These are phyloP conservation scores for Ormosia semicastrata DNA, from an alignment of 306 rosid species.

Conservation along the genomic window DNA sequence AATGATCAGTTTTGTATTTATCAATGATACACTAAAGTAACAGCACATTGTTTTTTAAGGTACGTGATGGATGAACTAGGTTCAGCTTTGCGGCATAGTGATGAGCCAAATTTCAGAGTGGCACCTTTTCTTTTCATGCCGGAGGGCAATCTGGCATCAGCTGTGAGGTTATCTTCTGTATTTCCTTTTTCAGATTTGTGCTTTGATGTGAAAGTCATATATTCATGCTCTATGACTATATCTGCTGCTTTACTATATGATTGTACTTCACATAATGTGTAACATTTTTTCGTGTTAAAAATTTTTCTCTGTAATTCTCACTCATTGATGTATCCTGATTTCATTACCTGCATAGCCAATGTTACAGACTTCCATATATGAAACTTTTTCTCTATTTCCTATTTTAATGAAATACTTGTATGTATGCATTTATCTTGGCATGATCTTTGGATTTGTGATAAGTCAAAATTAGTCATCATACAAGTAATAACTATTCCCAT, in stretches of 20 bases:
- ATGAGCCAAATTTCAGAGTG: conserved; percentile 84
- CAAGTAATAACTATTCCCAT: conserved; percentile 12
- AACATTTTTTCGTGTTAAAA: not conserved
- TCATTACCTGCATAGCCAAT: not conserved
- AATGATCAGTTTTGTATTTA: conserved; percentile 1
- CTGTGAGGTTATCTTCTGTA: conserved; percentile 66
- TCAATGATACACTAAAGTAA: conserved; percentile 15
- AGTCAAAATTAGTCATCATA: not conserved
- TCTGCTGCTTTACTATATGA: not conserved
- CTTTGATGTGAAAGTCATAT: conserved; percentile 19
- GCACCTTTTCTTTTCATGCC: conserved; percentile 96
- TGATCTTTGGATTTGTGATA: conserved; percentile 17
- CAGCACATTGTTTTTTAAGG: conserved; percentile 47
- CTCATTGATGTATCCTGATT: not conserved
- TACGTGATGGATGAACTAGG: conserved; percentile 96
- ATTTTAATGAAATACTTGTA: not conserved
- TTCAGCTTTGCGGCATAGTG: conserved; percentile 88
- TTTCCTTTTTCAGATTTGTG: conserved; percentile 1
- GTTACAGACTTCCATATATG: not conserved
- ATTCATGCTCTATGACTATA: conserved; percentile 10
- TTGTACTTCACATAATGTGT: conserved; percentile 14
- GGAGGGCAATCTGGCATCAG: conserved; percentile 78
- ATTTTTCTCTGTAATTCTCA: not conserved
- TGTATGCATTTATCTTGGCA: conserved; percentile 1
- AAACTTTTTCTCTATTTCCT: not conserved